These are phyloP conservation scores for Paecilomyces variotii DNA, from an alignment of 2,329 filamentous ascomycete genomes.

Conservation along the genomic window DNA sequence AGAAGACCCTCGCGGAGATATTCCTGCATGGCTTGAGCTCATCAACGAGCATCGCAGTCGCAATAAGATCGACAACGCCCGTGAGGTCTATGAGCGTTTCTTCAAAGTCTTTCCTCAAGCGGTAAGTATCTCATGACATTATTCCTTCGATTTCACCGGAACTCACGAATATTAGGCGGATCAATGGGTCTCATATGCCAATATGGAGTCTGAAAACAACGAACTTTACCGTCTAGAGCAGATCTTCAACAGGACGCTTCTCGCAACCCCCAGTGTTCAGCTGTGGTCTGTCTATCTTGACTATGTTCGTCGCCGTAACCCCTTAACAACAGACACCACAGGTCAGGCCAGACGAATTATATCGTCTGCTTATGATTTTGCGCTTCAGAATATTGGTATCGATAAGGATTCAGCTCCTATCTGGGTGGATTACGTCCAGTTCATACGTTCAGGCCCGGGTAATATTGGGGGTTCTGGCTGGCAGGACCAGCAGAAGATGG, in stretches of 20 bases:
- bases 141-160: constrained; percentile 5
- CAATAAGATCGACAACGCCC: constrained; percentile 72
- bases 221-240: constrained; percentile 72
- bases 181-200: constrained; percentile 80
- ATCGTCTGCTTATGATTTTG: constrained; percentile 83
- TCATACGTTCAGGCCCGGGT: constrained; percentile 81
- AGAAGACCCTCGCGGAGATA: constrained; percentile 85
- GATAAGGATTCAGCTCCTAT: constrained; percentile 84
- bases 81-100: constrained; percentile 77
- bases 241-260: constrained; percentile 73
- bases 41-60: constrained; percentile 77
- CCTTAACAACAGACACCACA: constrained; percentile 69
- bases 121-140: constrained; percentile 51
- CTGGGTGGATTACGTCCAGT: constrained; percentile 93
- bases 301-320: constrained; percentile 87
- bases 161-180: constrained; percentile 60
- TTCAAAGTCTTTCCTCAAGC: constrained; percentile 81
- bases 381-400: constrained; percentile 79
- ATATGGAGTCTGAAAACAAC: constrained; percentile 82
- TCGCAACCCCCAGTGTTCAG: constrained; percentile 71
- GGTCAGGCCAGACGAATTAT: constrained; percentile 71
- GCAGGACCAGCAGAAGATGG: constrained; percentile 99
- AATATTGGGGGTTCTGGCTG: constrained; percentile 76
- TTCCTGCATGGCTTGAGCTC: constrained; percentile 83
- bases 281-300: constrained; percentile 93